Base-by-base conservation (phyloP, 495 filamentous ascomycete species). In the Aspergillus kassunensis region DNA sequence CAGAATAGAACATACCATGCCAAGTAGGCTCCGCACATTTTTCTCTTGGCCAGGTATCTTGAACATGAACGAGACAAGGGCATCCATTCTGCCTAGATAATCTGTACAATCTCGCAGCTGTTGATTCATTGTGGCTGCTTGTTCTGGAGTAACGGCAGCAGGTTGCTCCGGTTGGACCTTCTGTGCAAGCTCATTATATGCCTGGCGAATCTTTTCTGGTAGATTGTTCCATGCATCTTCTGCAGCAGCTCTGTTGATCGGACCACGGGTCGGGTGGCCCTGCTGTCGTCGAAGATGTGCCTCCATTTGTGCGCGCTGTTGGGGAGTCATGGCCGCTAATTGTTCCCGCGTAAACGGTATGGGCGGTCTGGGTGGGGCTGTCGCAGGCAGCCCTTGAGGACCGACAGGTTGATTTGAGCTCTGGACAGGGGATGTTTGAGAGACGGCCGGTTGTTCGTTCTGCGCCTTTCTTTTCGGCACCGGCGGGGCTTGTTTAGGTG, bases 381-480 rank as follows among this genome's bases (percentile, higher is more conserved):
- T 58, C 51, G 67, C 60, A 7, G 69, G 18, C 7, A 64, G 53
- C 23, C 67, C 63, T 39, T 70, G 65, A 21, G 54, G 36, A 19
- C 43, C 35, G 21, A 53, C 47, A 30, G 59, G 58, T 36, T 74
- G 73, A 45, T 29, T 46, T 35, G 62, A 45, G 34, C 55, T 68
- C 70, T 61, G 80, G 72, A 61, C 41, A 27, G 67, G 46, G 15
- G 54, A 57, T 46, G 75, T 76, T 21, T 73, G 73, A 20, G 75
- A 68, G 52, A 88, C 86, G 13, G 73, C 64, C 7, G 76, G 60
- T 60, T 91, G 87, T 50, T 90, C 88, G 34, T 75, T 76, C 49
- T 70, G 79, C 7, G 79, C 61, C 46, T 85, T 79, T 66, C 88
- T 89, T 56, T 73, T 76, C 25, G 63, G 30, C 70, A 59, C 25